phyloP scores from a whole-genome alignment of 192 early-diverging fungal species.

The Rhizophagus clarus region DNA sequence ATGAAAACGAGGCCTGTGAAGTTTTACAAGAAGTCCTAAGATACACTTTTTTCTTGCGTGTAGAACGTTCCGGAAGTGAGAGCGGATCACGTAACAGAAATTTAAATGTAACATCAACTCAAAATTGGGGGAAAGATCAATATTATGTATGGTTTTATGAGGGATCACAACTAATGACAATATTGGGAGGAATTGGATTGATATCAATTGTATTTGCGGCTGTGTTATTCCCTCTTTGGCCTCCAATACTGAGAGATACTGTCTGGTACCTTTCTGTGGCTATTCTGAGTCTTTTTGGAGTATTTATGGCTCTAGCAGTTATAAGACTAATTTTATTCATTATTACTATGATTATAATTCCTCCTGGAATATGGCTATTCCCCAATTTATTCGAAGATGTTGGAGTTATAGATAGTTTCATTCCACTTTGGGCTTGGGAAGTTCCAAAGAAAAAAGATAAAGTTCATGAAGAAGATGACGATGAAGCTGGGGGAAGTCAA shows the following conservation, averaged over 20 bases:
- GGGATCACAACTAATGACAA: slow-evolving; percentile 77
- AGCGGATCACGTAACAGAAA: slow-evolving; percentile 36
- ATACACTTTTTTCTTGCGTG: slow-evolving; percentile 77
- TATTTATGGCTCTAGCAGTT: slow-evolving; percentile 87
- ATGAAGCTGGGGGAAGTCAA: slow-evolving; percentile 42
- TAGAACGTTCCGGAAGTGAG: slow-evolving; percentile 61
- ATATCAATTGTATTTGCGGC: slow-evolving; percentile 82
- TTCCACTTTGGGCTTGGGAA: slow-evolving; percentile 88
- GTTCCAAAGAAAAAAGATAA: slow-evolving; percentile 41
- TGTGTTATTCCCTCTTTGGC: slow-evolving; percentile 99
- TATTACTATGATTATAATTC: slow-evolving; percentile 66
- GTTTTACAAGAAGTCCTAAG: slow-evolving; percentile 67
- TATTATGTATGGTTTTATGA: slow-evolving; percentile 96
- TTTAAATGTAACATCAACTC: slow-evolving; percentile 57
- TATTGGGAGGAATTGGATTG: slow-evolving; percentile 78
- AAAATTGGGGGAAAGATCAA: slow-evolving; percentile 74
- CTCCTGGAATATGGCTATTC: slow-evolving; percentile 93
- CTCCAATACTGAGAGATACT: slow-evolving; percentile 72
- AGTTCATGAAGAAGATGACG: slow-evolving; percentile 32
- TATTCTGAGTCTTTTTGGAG: slow-evolving; percentile 80
- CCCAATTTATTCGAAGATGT: slow-evolving; percentile 97
- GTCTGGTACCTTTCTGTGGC: slow-evolving; percentile 90
- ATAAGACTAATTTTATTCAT: slow-evolving; percentile 87
- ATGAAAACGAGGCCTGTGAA: slow-evolving; percentile 62
- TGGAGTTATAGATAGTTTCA: slow-evolving; percentile 91